Evolutionary conservation across 2,329 filamentous ascomycete species (phyloP).

Genomic region (Arthrobotrys musiformis): DNA sequence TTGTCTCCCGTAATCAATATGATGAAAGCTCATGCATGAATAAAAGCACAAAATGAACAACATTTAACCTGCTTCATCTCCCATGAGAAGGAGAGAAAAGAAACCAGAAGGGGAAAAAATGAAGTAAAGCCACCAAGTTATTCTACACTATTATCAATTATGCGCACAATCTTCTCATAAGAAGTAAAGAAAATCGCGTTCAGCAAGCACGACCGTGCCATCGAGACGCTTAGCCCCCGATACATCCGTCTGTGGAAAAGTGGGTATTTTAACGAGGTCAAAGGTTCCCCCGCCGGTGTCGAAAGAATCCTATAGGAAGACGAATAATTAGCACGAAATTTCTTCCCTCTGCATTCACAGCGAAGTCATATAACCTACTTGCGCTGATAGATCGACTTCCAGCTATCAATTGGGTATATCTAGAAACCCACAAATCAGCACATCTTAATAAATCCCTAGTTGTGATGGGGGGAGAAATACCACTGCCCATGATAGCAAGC

Average conservation of each 20-base stretch:
- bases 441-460: neutral
- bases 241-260: conserved; percentile 84
- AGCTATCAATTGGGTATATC: conserved; percentile 65
- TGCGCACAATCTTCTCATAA: conserved; percentile 79
- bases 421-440: conserved; percentile 55
- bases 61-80: neutral
- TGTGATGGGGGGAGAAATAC: conserved; percentile 18
- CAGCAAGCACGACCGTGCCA: conserved; percentile 81
- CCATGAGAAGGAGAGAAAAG: neutral
- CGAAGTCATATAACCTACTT: conserved; percentile 41
- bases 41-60: neutral
- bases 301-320: conserved; percentile 36
- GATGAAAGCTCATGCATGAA: neutral
- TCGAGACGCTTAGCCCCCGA: conserved; percentile 82
- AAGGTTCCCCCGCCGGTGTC: conserved; percentile 43
- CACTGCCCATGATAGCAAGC: conserved; percentile 82
- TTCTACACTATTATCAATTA: conserved; percentile 55
- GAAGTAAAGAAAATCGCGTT: conserved; percentile 92
- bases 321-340: conserved; percentile 27
- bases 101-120: neutral
- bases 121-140: neutral
- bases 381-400: conserved; percentile 73
- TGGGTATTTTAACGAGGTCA: conserved; percentile 73
- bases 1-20: conserved; percentile 4
- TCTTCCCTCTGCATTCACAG: neutral